Evolutionary conservation across 83 land plant genomes (phyloP).

Genomic region (Picea engelmannii): DNA sequence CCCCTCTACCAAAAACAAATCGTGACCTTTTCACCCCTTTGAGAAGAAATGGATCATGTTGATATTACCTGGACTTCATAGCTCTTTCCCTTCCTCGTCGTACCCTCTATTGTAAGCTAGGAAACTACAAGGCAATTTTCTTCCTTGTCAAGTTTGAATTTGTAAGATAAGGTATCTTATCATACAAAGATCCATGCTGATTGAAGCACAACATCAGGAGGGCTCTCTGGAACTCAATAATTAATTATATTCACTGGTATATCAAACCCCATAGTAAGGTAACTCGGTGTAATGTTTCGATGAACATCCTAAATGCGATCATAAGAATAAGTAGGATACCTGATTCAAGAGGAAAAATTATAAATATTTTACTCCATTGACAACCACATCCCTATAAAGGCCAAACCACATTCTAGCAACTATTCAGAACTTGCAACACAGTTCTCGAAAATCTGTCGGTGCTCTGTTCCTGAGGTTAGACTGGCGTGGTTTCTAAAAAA

Average conservation of each 20-base stretch:
- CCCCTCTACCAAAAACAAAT: no score
- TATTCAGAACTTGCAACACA: not conserved
- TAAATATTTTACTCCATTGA: not conserved
- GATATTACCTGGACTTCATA: no score
- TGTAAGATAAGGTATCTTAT: constrained; percentile 27
- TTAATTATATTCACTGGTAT: constrained; percentile 17
- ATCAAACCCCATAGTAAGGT: constrained; percentile 33
- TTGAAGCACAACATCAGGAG: constrained; percentile 51
- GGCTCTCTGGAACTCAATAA: constrained; percentile 33
- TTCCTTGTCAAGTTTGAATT: constrained; percentile 23
- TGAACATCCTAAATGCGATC: constrained; percentile 70
- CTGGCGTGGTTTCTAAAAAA: no score
- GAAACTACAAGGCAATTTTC: constrained; percentile 41
- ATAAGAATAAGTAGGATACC: constrained; percentile 54
- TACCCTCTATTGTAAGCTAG: constrained; percentile 28
- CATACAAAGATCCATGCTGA: constrained; percentile 49
- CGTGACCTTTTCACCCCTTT: no score
- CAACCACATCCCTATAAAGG: not conserved
- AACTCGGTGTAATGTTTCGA: constrained; percentile 35
- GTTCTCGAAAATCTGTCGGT: no score
- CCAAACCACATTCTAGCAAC: constrained; percentile 1
- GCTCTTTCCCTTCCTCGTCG: no score
- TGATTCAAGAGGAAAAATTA: constrained; percentile 10
- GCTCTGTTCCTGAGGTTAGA: no score
- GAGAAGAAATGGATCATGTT: no score